These are phyloP conservation scores for Entomortierella parvispora DNA, from an alignment of 192 early-diverging fungal genomes.

Conservation along the genomic window DNA sequence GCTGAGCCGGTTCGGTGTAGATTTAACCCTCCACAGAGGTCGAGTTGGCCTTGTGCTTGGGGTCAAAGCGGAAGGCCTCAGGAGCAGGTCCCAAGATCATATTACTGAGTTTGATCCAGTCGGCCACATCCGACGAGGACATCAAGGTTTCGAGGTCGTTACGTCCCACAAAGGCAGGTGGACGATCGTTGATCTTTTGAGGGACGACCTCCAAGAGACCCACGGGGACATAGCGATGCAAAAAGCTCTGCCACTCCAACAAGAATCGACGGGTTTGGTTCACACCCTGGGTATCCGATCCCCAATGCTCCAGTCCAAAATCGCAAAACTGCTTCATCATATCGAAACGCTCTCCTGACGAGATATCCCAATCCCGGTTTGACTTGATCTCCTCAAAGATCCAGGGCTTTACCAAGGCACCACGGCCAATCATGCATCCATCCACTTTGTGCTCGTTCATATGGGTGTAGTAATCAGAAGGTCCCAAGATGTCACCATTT, in stretches of 20 bases:
- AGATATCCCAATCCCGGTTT: conserved; percentile 90
- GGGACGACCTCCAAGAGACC: conserved; percentile 94
- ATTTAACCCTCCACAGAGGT: conserved; percentile 39
- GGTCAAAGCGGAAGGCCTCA: conserved; percentile 87
- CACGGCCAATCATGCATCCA: conserved; percentile 93
- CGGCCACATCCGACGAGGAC: conserved; percentile 77
- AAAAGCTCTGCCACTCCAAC: conserved; percentile 79
- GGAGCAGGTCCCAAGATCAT: conserved; percentile 92
- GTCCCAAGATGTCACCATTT: conserved; percentile 87
- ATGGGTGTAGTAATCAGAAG: conserved; percentile 83
- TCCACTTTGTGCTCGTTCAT: conserved; percentile 73
- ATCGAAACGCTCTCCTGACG: conserved; percentile 88
- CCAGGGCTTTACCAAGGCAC: conserved; percentile 91
- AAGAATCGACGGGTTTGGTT: conserved; percentile 83
- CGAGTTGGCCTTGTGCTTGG: conserved; percentile 95
- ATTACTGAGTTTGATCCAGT: conserved; percentile 96
- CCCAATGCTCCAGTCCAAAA: conserved; percentile 97
- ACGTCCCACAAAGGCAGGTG: conserved; percentile 84
- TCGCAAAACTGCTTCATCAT: conserved; percentile 84
- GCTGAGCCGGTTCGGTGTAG: background rate
- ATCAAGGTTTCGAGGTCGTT: conserved; percentile 95
- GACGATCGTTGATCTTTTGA: conserved; percentile 91
- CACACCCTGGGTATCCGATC: conserved; percentile 88
- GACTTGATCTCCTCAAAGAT: conserved; percentile 94
- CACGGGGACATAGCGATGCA: conserved; percentile 85